A percentile compares a stretch with the other conserved stretches of the same genome.
Evolutionary conservation across 163 green algal genomes (phyloP).

Genomic region (Scenedesmus sp.): DNA sequence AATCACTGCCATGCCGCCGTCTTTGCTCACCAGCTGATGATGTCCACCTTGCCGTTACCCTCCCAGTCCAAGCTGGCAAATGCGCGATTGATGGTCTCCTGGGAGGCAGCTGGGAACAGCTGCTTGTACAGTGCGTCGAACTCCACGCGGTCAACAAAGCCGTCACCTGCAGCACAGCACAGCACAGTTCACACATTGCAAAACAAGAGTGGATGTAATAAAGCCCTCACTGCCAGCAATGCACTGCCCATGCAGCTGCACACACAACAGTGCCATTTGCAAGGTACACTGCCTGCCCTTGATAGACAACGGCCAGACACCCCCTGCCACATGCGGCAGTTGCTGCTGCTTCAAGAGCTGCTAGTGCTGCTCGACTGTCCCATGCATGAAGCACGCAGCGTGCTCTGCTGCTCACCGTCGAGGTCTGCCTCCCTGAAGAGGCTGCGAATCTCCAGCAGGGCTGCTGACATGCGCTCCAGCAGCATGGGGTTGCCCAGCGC

Average conservation of each 20-base stretch:
- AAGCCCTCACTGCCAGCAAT: too few relatives aligned
- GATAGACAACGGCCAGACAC: too few relatives aligned
- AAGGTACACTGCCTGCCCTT: too few relatives aligned
- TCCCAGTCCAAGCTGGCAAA: constrained; percentile 52
- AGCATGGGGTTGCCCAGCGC: constrained; percentile 89
- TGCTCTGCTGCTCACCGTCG: constrained; percentile 66
- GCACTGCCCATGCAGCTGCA: too few relatives aligned
- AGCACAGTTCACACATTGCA: neutral
- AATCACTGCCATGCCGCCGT: too few relatives aligned
- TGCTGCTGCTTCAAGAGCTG: too few relatives aligned
- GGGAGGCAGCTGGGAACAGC: constrained; percentile 16
- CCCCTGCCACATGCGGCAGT: too few relatives aligned
- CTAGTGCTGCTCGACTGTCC: too few relatives aligned
- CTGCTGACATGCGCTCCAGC: constrained; percentile 82
- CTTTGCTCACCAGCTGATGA: constrained; percentile 51
- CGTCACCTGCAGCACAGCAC: constrained; percentile 29
- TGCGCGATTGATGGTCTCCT: neutral
- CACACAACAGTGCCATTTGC: too few relatives aligned
- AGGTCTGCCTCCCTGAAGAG: constrained; percentile 85
- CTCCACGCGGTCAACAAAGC: constrained; percentile 37
- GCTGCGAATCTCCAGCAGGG: constrained; percentile 72
- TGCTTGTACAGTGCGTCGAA: constrained; percentile 45
- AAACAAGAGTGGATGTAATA: neutral
- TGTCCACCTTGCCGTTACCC: constrained; percentile 47
- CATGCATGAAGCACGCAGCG: too few relatives aligned